Conservation (phyloP, 2,329 filamentous ascomycete species). For the Westerdykella ornata region DNA sequence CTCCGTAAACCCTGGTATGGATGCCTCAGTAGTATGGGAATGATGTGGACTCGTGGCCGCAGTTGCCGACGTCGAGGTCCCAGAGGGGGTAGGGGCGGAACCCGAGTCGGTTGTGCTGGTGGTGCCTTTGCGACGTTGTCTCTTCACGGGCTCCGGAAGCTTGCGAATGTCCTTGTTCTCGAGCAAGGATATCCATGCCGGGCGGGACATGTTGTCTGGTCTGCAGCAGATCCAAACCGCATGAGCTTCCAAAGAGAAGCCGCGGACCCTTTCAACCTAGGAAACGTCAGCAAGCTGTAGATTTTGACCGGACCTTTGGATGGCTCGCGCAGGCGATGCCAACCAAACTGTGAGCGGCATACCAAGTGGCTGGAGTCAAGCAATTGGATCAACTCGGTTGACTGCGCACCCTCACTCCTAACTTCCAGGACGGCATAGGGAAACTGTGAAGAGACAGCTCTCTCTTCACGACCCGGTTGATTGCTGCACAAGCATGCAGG, state of each 20-base stretch:
- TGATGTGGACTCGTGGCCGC: slow-evolving; percentile 31
- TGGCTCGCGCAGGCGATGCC: too few species aligned
- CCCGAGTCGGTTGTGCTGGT: slow-evolving; percentile 19
- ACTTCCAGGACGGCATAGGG: slow-evolving; percentile 49
- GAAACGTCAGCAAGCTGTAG: slow-evolving; percentile 14
- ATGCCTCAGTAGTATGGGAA: slow-evolving; percentile 29
- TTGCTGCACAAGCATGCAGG: slow-evolving; percentile 23
- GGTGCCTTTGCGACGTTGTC: slow-evolving; percentile 22
- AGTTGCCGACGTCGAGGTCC: slow-evolving; percentile 35
- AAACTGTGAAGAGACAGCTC: slow-evolving; percentile 32
- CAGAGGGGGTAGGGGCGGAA: slow-evolving; percentile 22
- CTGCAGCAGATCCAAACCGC: slow-evolving; percentile 46
- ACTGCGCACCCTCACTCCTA: slow-evolving; percentile 42
- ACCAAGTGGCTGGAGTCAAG: slow-evolving; percentile 46
- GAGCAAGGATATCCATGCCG: slow-evolving; percentile 44
- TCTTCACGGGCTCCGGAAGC: slow-evolving; percentile 38
- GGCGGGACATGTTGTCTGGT: slow-evolving; percentile 40
- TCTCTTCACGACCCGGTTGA: slow-evolving; percentile 26
- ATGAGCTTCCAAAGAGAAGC: slow-evolving; percentile 50
- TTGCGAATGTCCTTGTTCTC: slow-evolving; percentile 47
- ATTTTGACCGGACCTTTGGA: too few species aligned
- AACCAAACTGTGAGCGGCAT: too few species aligned
- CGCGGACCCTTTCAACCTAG: slow-evolving; percentile 45
- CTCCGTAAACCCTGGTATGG: slow-evolving; percentile 31
- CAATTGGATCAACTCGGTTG: slow-evolving; percentile 36